These are phyloP conservation scores for Cyclotella kingstonii DNA, from an alignment of 108 stramenopile genomes.

Conservation along the genomic window DNA sequence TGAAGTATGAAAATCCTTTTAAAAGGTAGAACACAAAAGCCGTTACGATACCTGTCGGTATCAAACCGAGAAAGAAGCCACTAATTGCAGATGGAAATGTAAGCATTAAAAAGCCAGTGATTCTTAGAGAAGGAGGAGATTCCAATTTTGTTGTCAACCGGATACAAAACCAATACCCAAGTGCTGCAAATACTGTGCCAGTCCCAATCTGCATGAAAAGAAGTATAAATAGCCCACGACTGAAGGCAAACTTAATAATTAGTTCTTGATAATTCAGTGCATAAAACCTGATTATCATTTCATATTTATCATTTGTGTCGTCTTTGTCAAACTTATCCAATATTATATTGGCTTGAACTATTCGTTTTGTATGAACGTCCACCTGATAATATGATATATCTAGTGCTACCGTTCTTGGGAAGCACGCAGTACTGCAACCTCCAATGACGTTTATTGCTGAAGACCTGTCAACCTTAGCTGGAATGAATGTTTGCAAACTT, in stretches of 20 bases:
- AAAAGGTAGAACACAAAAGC: conserved; percentile 33
- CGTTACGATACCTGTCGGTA: conserved; percentile 63
- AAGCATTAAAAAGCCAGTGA: conserved; percentile 55
- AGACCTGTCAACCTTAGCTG: conserved; percentile 59
- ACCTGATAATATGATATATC: conserved; percentile 77
- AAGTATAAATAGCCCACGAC: conserved; percentile 59
- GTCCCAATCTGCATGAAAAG: conserved; percentile 75
- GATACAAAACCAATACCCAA: conserved; percentile 59
- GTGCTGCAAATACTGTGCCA: conserved; percentile 54
- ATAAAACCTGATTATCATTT: conserved; percentile 52
- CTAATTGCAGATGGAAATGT: conserved; percentile 60
- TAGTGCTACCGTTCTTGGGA: conserved; percentile 65
- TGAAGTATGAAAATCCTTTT: conserved; percentile 29
- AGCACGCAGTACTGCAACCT: conserved; percentile 61
- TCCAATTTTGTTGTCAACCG: conserved; percentile 67
- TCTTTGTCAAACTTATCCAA: conserved; percentile 77
- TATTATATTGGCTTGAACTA: conserved; percentile 52
- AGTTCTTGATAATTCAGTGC: conserved; percentile 81
- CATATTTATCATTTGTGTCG: conserved; percentile 47
- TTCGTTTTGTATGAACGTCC: conserved; percentile 52
- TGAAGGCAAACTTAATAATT: conserved; percentile 79
- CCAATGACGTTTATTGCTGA: conserved; percentile 45
- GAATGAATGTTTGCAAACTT: conserved; percentile 60
- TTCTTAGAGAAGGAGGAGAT: conserved; percentile 60
- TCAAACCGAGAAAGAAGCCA: conserved; percentile 65